Evolutionary conservation across 345 rosid genomes (phyloP).

Genomic region (Euphorbia peplus): DNA sequence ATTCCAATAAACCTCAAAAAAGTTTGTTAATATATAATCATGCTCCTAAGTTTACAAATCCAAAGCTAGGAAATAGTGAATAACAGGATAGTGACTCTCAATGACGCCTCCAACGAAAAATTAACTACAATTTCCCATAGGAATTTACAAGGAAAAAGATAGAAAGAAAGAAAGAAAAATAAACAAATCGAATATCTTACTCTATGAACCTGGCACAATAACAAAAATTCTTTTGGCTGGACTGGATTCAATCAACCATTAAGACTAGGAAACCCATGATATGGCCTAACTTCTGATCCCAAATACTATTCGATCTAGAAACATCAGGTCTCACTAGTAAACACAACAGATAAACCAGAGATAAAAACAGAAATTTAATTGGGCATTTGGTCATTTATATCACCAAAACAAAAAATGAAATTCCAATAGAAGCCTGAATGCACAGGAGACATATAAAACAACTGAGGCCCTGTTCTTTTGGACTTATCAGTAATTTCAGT

Average conservation of each 20-base stretch:
- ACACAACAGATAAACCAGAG: not conserved
- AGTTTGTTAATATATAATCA: not conserved
- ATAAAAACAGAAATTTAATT: not conserved
- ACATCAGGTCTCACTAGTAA: not conserved
- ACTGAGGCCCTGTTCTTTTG: too few species aligned
- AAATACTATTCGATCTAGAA: not conserved
- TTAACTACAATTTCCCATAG: not conserved
- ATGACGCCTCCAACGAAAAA: not conserved
- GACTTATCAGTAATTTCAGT: too few species aligned
- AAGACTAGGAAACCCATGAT: not conserved
- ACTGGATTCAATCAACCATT: not conserved
- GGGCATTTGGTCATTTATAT: not conserved
- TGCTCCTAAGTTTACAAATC: not conserved
- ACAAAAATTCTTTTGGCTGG: not conserved
- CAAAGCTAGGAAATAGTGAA: not conserved
- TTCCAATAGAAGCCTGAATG: not conserved
- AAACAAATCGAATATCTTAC: not conserved
- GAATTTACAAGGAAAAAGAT: not conserved
- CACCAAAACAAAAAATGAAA: not conserved
- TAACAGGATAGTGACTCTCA: not conserved
- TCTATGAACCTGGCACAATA: not conserved
- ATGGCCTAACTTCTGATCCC: not conserved
- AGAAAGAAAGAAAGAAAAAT: not conserved
- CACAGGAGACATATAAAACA: not conserved
- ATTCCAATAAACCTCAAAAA: not conserved